Evolutionary conservation across 768 basidiomycete species (phyloP).

Genomic region (Suillus subaureus): DNA sequence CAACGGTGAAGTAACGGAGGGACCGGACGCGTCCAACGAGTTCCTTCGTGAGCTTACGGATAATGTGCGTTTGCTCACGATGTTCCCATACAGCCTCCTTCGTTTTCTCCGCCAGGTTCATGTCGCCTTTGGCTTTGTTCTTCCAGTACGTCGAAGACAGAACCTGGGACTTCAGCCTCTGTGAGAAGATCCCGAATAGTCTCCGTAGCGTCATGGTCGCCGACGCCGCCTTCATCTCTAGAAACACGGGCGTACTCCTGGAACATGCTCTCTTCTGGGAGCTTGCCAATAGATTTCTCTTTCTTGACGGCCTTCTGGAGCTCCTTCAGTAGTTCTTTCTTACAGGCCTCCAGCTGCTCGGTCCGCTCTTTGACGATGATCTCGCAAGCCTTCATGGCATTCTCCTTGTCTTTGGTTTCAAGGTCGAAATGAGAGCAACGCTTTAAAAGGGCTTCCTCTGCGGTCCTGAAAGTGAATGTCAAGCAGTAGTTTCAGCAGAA

Average conservation of each 20-base stretch:
- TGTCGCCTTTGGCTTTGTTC: constrained; percentile 52
- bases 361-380: constrained; percentile 84
- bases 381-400: constrained; percentile 92
- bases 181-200: constrained; percentile 61
- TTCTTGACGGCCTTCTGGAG: constrained; percentile 66
- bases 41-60: constrained; percentile 84
- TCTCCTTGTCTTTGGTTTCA: constrained; percentile 64
- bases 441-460: constrained; percentile 91
- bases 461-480: constrained; percentile 52
- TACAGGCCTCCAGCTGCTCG: constrained; percentile 79
- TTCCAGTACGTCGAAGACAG: constrained; percentile 36
- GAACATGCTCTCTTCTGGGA: constrained; percentile 76
- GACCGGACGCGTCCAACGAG: constrained; percentile 89
- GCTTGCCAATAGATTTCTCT: constrained; percentile 67
- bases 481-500: neutral
- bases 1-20: constrained; percentile 88
- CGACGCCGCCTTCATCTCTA: constrained; percentile 66
- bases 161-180: constrained; percentile 54
- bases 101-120: constrained; percentile 52
- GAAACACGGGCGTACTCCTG: constrained; percentile 73
- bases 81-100: constrained; percentile 77
- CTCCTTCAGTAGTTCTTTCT: constrained; percentile 65
- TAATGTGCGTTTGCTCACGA: constrained; percentile 85
- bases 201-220: constrained; percentile 75
- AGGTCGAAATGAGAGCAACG: constrained; percentile 95